phyloP scores from a whole-genome alignment of 192 early-diverging fungal species.

The Funneliformis mosseae region DNA sequence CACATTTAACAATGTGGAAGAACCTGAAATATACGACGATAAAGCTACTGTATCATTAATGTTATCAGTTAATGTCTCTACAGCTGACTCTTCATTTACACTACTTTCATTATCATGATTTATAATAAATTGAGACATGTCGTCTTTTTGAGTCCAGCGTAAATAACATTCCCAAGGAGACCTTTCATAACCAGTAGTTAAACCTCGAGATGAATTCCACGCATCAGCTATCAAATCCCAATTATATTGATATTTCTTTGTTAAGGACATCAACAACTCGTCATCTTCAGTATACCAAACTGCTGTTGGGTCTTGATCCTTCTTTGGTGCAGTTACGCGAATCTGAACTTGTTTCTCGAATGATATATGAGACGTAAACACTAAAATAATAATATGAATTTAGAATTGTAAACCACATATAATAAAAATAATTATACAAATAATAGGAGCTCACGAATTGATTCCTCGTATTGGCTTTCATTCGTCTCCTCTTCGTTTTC shows the following conservation, averaged over 20 bases:
- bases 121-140: conserved; percentile 36
- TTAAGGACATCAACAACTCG: conserved; percentile 53
- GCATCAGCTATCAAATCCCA: conserved; percentile 70
- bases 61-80: conserved; percentile 14
- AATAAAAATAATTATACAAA: too few relatives aligned
- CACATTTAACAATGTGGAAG: too few relatives aligned
- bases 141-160: conserved; percentile 59
- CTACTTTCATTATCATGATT: not conserved
- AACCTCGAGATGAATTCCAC: conserved; percentile 51
- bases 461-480: not conserved
- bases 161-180: conserved; percentile 70
- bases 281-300: conserved; percentile 63
- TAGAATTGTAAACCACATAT: too few relatives aligned
- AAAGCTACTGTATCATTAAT: conserved; percentile 33
- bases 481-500: not conserved
- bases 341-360: conserved; percentile 31
- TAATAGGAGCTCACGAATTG: not conserved
- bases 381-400: too few relatives aligned
- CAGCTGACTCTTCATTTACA: not conserved
- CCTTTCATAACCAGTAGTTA: conserved; percentile 52
- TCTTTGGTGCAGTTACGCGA: conserved; percentile 37
- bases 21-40: too few relatives aligned
- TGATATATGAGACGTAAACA: not conserved
- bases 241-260: conserved; percentile 61
- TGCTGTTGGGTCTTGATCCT: conserved; percentile 33